Percentiles rank a stretch among this genome's conserved stretches.
Evolutionary conservation across 1,284 basidiomycete genomes (phyloP).

Genomic region (Cutaneotrichosporon sp.): DNA sequence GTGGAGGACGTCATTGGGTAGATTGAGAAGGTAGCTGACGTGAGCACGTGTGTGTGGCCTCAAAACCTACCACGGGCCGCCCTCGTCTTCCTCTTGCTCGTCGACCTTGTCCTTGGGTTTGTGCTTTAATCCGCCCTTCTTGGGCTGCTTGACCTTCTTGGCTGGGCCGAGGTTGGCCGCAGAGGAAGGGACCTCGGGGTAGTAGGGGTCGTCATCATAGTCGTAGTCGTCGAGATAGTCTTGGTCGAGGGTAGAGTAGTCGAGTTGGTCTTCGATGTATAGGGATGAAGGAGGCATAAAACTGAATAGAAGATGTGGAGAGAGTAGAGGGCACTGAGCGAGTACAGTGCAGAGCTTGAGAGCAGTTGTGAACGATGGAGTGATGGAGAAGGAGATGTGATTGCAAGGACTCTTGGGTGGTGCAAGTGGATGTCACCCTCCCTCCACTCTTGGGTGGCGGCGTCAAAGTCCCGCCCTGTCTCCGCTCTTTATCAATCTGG

Average conservation of each 20-base stretch:
- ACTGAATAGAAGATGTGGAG: background rate
- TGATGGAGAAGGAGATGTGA: background rate
- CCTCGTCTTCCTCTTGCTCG: constrained; percentile 12
- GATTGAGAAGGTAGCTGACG: constrained; percentile 40
- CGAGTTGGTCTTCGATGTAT: constrained; percentile 8
- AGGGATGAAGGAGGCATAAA: constrained; percentile 9
- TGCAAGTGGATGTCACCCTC: background rate
- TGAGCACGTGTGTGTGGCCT: constrained; percentile 19
- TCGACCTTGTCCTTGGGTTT: constrained; percentile 27
- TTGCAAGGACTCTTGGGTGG: background rate
- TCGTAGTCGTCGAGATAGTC: constrained; percentile 7
- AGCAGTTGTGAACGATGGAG: background rate
- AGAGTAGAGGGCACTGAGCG: background rate
- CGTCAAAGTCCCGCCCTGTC: no score
- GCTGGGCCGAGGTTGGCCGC: constrained; percentile 20
- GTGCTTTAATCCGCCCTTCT: constrained; percentile 4
- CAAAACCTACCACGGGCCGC: constrained; percentile 29
- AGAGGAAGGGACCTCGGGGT: constrained; percentile 18
- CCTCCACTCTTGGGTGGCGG: no score
- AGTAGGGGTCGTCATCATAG: constrained; percentile 14
- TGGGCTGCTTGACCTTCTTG: constrained; percentile 23
- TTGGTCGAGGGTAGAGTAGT: constrained; percentile 2
- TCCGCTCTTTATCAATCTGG: background rate
- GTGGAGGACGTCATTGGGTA: constrained; percentile 47
- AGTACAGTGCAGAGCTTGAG: background rate